Percentiles rank a stretch among this genome's conserved stretches.
phyloP scores from a whole-genome alignment of 441 rosid species.

The Eutrema salsugineum region DNA sequence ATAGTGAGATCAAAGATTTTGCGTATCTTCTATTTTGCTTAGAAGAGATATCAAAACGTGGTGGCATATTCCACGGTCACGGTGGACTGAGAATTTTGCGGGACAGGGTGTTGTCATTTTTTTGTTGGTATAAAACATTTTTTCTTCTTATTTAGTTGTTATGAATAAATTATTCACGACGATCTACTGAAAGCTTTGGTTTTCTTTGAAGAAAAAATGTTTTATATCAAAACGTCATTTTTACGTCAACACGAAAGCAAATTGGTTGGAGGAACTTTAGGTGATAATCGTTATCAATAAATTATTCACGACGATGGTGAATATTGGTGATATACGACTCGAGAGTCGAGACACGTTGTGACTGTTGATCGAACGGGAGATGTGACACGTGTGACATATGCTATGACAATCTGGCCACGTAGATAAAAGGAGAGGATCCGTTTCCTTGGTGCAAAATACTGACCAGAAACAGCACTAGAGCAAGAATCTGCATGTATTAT shows the following conservation, averaged over 20 bases:
- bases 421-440: background rate
- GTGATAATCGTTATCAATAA: background rate
- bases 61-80: slow-evolving; percentile 10
- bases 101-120: slow-evolving; percentile 2
- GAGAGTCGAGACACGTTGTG: slow-evolving; percentile 6
- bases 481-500: background rate
- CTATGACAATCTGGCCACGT: background rate
- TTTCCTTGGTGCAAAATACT: slow-evolving; percentile 6
- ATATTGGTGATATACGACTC: background rate
- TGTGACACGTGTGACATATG: slow-evolving; percentile 1
- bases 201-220: no score
- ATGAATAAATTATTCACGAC: no score
- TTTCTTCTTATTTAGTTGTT: no score
- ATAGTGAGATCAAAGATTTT: slow-evolving; percentile 6
- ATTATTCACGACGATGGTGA: background rate
- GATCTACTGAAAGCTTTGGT: no score
- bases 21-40: slow-evolving; percentile 20
- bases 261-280: background rate
- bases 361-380: background rate
- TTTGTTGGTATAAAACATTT: no score
- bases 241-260: background rate
- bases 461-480: background rate
- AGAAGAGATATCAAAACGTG: background rate
- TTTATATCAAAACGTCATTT: slow-evolving; percentile 10
- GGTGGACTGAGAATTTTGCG: background rate